Conservation (phyloP, 768 basidiomycete species). For the Termitomyces sp. region DNA sequence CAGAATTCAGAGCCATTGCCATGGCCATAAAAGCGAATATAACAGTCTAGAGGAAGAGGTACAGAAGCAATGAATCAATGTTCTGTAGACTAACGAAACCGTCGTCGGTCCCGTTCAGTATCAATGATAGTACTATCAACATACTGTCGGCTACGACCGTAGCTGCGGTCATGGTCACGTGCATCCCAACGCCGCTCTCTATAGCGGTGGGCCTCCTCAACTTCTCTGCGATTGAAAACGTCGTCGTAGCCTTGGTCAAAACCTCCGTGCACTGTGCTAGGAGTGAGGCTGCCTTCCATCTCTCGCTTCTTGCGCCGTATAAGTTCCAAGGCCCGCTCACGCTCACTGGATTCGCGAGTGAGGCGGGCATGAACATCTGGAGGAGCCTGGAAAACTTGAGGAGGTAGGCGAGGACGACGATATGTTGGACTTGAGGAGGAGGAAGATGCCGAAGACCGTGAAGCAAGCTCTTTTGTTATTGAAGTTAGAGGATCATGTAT, state of each 20-base stretch:
- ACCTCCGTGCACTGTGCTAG: conserved; percentile 60
- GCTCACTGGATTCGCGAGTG: conserved; percentile 70
- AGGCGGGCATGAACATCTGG: conserved; percentile 56
- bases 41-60: no score
- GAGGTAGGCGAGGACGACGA: conserved; percentile 16
- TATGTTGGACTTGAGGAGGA: conserved; percentile 11
- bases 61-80: neutral
- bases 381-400: conserved; percentile 23
- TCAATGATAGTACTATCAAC: conserved; percentile 1
- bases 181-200: conserved; percentile 33
- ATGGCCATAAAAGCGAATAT: no score
- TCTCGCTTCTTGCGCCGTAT: conserved; percentile 66
- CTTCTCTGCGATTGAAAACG: conserved; percentile 65
- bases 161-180: conserved; percentile 12
- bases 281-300: conserved; percentile 61
- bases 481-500: conserved; percentile 70
- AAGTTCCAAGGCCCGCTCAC: conserved; percentile 70
- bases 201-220: conserved; percentile 66
- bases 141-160: conserved; percentile 17
- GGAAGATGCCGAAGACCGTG: conserved; percentile 25
- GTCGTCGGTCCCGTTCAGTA: conserved; percentile 8
- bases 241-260: conserved; percentile 56
- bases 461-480: conserved; percentile 63
- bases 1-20: no score
- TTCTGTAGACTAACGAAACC: conserved; percentile 10